Evolutionary conservation across 2,329 filamentous ascomycete species (phyloP).

Genomic region (Colletotrichum incanum): DNA sequence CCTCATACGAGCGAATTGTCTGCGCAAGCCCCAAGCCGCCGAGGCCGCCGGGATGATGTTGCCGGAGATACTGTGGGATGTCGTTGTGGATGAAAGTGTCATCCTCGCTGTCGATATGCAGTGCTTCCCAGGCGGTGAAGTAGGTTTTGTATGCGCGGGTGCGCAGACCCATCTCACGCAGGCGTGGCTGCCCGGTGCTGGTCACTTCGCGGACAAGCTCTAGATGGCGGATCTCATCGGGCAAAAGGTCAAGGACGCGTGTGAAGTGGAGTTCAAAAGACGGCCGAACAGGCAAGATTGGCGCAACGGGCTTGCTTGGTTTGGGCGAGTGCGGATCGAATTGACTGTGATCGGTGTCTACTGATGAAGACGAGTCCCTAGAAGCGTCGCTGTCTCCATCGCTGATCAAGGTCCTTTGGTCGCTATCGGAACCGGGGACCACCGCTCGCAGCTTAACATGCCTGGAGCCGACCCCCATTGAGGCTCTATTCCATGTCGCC

Average conservation of each 20-base stretch:
- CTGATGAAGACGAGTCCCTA: too few species aligned
- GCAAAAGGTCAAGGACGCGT: not conserved
- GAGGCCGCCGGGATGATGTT: not conserved
- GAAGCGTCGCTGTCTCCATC: not conserved
- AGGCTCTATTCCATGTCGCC: not conserved
- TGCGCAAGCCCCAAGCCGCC: not conserved
- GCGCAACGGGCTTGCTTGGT: not conserved
- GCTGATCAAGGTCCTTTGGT: not conserved
- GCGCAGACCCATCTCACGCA: constrained; percentile 10
- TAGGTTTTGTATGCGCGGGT: not conserved
- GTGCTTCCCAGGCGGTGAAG: constrained; percentile 8
- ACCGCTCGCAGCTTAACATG: not conserved
- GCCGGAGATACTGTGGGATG: constrained; percentile 5
- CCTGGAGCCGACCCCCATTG: not conserved
- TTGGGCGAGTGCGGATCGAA: not conserved
- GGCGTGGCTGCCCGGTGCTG: not conserved
- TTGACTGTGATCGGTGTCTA: not conserved
- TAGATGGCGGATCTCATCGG: constrained; percentile 2
- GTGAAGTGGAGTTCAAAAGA: not conserved
- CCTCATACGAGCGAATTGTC: constrained; percentile 3
- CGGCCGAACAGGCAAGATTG: not conserved
- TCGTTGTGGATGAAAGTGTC: not conserved
- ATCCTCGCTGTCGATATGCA: not conserved
- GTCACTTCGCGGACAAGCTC: not conserved
- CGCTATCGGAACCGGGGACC: not conserved